Conservation (phyloP, 2,329 filamentous ascomycete species). For the Curvularia lunata region DNA sequence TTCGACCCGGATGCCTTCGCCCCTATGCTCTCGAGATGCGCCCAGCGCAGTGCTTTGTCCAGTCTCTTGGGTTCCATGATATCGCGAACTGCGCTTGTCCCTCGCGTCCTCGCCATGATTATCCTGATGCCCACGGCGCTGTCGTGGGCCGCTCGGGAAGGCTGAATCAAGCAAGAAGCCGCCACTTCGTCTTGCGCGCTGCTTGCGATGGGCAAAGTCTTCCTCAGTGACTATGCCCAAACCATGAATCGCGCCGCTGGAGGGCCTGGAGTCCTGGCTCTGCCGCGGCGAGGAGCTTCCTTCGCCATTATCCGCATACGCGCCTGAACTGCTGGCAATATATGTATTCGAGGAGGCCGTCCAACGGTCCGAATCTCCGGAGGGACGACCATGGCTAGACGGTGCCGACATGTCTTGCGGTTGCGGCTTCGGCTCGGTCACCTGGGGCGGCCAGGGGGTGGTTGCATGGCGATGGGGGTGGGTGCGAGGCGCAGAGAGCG, state of each 20-base stretch:
- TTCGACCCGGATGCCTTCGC: constrained; percentile 25
- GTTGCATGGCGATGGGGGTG: constrained; percentile 35
- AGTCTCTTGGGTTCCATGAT: constrained; percentile 34
- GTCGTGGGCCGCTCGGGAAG: constrained; percentile 39
- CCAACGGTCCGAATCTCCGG: constrained; percentile 44
- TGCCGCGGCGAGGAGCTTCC: constrained; percentile 35
- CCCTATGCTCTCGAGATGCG: constrained; percentile 8
- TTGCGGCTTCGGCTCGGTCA: constrained; percentile 28
- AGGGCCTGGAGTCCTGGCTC: constrained; percentile 25
- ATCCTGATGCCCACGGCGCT: constrained; percentile 35
- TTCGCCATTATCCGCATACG: constrained; percentile 36
- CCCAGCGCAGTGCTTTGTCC: constrained; percentile 13
- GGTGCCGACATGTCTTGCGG: constrained; percentile 39
- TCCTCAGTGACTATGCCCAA: constrained; percentile 32
- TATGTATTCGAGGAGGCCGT: constrained; percentile 42
- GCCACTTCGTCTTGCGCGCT: constrained; percentile 44
- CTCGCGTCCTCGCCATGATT: constrained; percentile 41
- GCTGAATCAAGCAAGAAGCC: constrained; percentile 56
- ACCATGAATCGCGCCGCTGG: constrained; percentile 16
- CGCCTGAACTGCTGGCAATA: constrained; percentile 35
- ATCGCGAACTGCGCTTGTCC: constrained; percentile 49
- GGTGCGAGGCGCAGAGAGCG: constrained; percentile 22
- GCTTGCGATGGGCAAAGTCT: constrained; percentile 42
- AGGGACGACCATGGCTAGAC: constrained; percentile 44
- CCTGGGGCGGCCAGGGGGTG: constrained; percentile 30